Percentiles rank a stretch among this genome's conserved stretches.
These are phyloP conservation scores for Herpetospermum pedunculosum DNA, from an alignment of 306 rosid species.

Conservation along the genomic window DNA sequence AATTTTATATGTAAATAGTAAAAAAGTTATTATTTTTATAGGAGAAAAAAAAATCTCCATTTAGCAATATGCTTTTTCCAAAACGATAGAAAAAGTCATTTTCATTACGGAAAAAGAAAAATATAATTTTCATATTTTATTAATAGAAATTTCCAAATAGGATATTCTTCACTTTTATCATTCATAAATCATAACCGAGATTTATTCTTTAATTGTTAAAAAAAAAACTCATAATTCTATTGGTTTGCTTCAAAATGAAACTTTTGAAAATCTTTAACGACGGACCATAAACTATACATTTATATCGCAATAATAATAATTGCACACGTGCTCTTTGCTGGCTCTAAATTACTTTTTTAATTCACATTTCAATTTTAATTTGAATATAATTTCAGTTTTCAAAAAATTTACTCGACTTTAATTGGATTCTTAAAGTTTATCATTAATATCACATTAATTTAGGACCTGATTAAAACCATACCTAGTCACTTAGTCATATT, in stretches of 20 bases:
- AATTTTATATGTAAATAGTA: no score
- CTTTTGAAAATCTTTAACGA: not conserved
- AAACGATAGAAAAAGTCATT: not conserved
- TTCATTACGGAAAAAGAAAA: not conserved
- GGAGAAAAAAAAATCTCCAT: not conserved
- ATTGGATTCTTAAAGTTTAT: no score
- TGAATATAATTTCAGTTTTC: not conserved
- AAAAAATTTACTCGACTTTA: no score
- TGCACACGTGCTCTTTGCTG: constrained; percentile 4
- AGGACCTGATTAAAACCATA: no score
- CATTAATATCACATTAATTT: no score
- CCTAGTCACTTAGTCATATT: no score
- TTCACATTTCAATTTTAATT: not conserved
- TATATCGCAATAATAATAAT: not conserved
- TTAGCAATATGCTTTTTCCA: not conserved
- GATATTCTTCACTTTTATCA: not conserved
- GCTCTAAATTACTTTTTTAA: not conserved
- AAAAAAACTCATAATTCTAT: no score
- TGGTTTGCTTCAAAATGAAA: not conserved
- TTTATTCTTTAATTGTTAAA: not conserved
- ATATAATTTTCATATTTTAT: not conserved
- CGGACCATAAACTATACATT: not conserved
- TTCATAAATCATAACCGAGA: not conserved
- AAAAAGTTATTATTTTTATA: no score
- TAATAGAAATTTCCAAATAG: not conserved